These are phyloP conservation scores for Penicillium corylophilum DNA, from an alignment of 2,329 filamentous ascomycete species.

Conservation along the genomic window DNA sequence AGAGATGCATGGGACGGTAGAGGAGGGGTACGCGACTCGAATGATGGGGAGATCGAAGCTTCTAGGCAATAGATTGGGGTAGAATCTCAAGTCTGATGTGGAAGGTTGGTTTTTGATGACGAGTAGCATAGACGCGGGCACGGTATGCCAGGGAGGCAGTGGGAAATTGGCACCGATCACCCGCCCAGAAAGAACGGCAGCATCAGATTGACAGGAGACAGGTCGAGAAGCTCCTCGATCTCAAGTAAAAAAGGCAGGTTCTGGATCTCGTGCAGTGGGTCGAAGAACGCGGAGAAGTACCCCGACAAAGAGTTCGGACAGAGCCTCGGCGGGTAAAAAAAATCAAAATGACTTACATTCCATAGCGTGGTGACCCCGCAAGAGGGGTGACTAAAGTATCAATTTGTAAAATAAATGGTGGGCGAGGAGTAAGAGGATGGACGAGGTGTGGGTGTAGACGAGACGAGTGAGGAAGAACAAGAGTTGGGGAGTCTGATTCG, in stretches of 20 bases:
- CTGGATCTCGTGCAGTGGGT: slow-evolving; percentile 37
- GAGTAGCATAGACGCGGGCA: slow-evolving; percentile 36
- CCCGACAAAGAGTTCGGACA: slow-evolving; percentile 34
- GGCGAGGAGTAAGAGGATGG: slow-evolving; percentile 12
- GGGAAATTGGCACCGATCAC: slow-evolving; percentile 22
- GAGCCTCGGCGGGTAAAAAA: slow-evolving; percentile 27
- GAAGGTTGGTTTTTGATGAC: slow-evolving; percentile 39
- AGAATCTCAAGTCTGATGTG: slow-evolving; percentile 37
- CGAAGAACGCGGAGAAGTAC: slow-evolving; percentile 42
- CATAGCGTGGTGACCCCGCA: slow-evolving; percentile 56
- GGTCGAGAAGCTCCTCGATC: slow-evolving; percentile 17
- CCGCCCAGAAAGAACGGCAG: slow-evolving; percentile 18
- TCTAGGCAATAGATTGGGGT: slow-evolving; percentile 22
- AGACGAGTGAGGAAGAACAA: slow-evolving; percentile 37
- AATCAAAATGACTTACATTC: slow-evolving; percentile 55
- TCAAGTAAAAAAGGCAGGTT: slow-evolving; percentile 20
- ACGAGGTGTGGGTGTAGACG: slow-evolving; percentile 28
- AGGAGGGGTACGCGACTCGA: slow-evolving; percentile 37
- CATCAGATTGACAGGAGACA: slow-evolving; percentile 16
- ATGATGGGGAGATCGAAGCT: slow-evolving; percentile 24
- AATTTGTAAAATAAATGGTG: slow-evolving; percentile 36
- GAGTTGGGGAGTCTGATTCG: slow-evolving; percentile 30
- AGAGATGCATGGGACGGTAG: slow-evolving; percentile 24
- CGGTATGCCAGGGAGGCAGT: slow-evolving; percentile 25
- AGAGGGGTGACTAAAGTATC: slow-evolving; percentile 31